Base-by-base conservation (phyloP, 352 stramenopile species). In the Pythium sp. region DNA sequence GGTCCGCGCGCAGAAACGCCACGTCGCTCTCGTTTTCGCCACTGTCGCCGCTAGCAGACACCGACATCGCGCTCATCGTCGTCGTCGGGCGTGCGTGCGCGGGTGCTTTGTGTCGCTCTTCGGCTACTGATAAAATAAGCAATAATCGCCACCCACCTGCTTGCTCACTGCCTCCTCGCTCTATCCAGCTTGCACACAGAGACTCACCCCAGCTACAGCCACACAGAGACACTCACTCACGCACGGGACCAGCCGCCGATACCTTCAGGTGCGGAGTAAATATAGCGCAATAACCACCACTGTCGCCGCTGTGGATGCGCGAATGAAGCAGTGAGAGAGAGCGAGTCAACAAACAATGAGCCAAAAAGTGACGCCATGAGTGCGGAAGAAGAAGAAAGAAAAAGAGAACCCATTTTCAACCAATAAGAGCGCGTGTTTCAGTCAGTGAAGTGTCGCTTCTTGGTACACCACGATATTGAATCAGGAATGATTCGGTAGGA, bases 1-100 rank as follows among this genome's bases (percentile, higher is more conserved):
- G 71, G 70, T 85, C 79, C 2, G 71, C 69, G 53, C 77, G 84
- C 62, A 93, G 68, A 32, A 67, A 54, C 53, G 65, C 65, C 7
- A 67, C 58, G 41, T 67, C 68, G 49, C 49, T 58, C 32, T 64
- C 54, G 7, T 47, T 28, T 18, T 55, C 60, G 6, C 47, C 15
- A 2, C 24, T 15, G 5, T 38, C 47, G n/a, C 55, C n/a, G 5
- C 34, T 14, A 5, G 15, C 28, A 22, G 55, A 60, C 30, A 1
- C 36, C 14, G 20, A 34, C 62, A 57, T 15, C 58, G 47, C 47
- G 18, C 26, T 62, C 32, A 55, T 67, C 64, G 20, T n/a, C 43
- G 15, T 22, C 41, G 41, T n/a, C 15, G 41, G 4, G 41, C 43
- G 18, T 51, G 43, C 18, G 5, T 24, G 38, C 20, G 30, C 30